Evolutionary conservation across 1,284 basidiomycete species (phyloP), one percentile per base, ranked within the genome.

Genomic region (Ganoderma multipileum): DNA sequence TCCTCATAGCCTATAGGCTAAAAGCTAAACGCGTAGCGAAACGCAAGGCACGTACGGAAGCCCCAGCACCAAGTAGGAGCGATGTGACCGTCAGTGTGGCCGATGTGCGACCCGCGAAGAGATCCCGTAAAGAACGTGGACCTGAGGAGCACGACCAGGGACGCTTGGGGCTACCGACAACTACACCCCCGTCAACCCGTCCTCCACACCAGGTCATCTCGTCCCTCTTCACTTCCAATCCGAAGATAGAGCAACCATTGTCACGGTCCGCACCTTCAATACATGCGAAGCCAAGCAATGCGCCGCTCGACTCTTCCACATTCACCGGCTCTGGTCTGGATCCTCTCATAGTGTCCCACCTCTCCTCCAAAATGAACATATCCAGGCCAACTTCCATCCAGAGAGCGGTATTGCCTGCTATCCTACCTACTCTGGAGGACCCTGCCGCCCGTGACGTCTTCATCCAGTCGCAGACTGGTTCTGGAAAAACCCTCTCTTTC

Each of bases 381-480:
- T 81, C 85, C 23, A 92, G 92, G 72, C 98, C 98, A 0, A 99
- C 97, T 0, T 91, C 94, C 7, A 97, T 99, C 72, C 97, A 99
- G 81, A 87, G 93, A 70, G 89, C 91, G 11, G 89, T 93, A 1
- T 84, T 99, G 23, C 91, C 95, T 5, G 84, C 90, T 52, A 86
- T 98, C 58, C 83, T 96, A 1, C 81, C 83, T 14, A 68, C 81
- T 2, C 79, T 85, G 0, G 74, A 81, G 59, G 82, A 82, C 42
- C 81, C 81, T 62, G 74, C 77, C 26, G 81, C 81, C 33, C 86
- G 93, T 66, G 98, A 99, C 80, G 89, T 95, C 18, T 96, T 99
- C 78, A 94, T 99, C 65, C 97, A 99, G 79, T 95, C 96, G 5
- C 97, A 99, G 79, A 99, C 98, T 0, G 98, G 98, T 69, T 99